Conservation (phyloP, 441 rosid genomes). For the Jatropha multifida region DNA sequence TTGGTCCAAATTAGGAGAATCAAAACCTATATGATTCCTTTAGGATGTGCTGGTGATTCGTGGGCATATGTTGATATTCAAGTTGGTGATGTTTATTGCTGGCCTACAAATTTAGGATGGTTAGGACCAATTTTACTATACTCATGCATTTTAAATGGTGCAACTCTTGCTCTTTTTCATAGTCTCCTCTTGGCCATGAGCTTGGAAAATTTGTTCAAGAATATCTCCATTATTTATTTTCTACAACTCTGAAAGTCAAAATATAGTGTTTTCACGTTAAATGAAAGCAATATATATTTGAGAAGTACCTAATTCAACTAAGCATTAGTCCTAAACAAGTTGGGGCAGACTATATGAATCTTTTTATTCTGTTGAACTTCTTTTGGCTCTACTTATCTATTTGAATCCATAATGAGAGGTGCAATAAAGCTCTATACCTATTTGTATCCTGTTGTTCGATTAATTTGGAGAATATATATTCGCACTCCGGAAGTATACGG, state of each 20-base stretch:
- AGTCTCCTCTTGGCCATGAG: constrained; percentile 85
- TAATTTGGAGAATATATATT: no score
- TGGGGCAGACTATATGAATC: neutral
- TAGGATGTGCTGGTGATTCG: constrained; percentile 55
- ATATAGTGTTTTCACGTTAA: neutral
- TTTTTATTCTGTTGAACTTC: neutral
- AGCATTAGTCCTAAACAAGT: neutral
- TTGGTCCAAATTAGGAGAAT: constrained; percentile 58
- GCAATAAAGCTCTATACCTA: neutral
- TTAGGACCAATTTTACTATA: constrained; percentile 74
- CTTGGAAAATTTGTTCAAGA: constrained; percentile 92
- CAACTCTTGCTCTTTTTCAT: constrained; percentile 76
- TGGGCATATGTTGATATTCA: constrained; percentile 63
- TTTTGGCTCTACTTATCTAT: neutral
- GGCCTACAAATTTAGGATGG: constrained; percentile 95
- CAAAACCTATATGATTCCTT: constrained; percentile 85
- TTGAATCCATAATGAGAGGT: neutral
- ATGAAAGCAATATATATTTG: neutral
- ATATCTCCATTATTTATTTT: neutral
- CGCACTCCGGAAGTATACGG: no score
- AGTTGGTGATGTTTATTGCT: constrained; percentile 64
- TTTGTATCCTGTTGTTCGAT: no score
- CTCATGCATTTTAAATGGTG: constrained; percentile 62
- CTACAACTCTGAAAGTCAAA: neutral
- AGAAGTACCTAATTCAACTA: neutral